Conservation (phyloP, 106 monocot genomes). For the Dioscorea dumetorum region DNA sequence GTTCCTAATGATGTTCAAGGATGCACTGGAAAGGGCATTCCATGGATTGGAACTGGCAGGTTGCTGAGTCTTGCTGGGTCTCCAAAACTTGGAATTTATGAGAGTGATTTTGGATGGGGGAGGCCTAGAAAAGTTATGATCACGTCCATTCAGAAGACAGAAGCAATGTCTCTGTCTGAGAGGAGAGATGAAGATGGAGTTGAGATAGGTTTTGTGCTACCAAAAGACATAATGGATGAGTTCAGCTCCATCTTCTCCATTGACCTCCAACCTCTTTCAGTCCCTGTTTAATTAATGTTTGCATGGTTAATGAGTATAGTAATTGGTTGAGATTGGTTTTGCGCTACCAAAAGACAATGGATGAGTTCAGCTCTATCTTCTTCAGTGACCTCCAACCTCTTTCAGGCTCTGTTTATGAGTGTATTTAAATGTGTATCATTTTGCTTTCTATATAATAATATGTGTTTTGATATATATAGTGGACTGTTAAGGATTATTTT, state of each 20-base stretch:
- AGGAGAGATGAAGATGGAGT: slow-evolving; percentile 16
- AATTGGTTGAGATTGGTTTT: no score
- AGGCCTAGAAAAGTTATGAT: slow-evolving; percentile 30
- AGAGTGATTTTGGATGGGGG: slow-evolving; percentile 39
- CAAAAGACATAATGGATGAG: slow-evolving; percentile 5
- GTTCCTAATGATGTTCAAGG: not conserved
- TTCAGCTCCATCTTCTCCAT: slow-evolving; percentile 9
- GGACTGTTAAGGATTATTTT: no score
- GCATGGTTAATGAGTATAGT: no score
- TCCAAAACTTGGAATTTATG: slow-evolving; percentile 28
- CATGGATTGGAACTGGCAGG: not conserved
- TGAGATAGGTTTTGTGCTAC: slow-evolving; percentile 33
- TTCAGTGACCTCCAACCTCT: no score
- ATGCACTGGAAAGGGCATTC: not conserved
- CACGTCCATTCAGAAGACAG: slow-evolving; percentile 7
- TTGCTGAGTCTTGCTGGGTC: slow-evolving; percentile 20
- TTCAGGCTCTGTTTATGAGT: no score
- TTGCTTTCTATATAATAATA: no score
- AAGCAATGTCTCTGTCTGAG: slow-evolving; percentile 31
- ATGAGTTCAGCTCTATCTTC: no score
- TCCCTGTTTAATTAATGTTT: no score
- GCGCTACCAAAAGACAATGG: no score
- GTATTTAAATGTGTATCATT: no score
- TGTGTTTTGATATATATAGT: no score
- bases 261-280: slow-evolving; percentile 3